phyloP scores from a whole-genome alignment of 352 stramenopile species.

The Pythium chondricola region DNA sequence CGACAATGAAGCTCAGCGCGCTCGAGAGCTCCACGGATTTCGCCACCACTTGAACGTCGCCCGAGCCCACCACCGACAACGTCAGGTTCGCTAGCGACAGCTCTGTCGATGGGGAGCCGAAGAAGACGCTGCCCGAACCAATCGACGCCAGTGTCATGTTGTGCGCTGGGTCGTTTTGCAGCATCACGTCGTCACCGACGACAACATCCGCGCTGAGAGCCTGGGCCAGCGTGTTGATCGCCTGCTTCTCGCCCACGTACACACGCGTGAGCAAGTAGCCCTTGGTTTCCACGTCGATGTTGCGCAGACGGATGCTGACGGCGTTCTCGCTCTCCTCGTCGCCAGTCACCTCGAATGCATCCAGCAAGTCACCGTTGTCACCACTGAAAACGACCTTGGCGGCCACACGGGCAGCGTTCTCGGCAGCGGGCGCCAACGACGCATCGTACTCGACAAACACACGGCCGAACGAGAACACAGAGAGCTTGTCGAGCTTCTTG shows the following conservation, averaged over 20 bases:
- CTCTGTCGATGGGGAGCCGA: neutral
- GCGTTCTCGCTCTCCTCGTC: neutral
- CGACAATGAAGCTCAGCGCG: constrained; percentile 2
- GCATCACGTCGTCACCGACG: constrained; percentile 16
- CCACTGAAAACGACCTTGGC: constrained; percentile 24
- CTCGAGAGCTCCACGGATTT: neutral
- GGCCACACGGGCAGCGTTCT: neutral
- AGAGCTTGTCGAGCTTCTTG: constrained; percentile 14
- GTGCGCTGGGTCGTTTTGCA: neutral
- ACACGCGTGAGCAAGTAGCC: constrained; percentile 26
- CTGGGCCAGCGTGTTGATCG: constrained; percentile 10
- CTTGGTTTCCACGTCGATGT: constrained; percentile 7
- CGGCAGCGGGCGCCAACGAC: constrained; percentile 4
- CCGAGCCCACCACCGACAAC: neutral
- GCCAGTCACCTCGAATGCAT: constrained; percentile 15
- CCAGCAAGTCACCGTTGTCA: constrained; percentile 13
- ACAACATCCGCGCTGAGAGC: constrained; percentile 17
- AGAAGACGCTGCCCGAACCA: neutral
- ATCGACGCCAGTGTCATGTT: neutral
- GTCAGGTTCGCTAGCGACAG: neutral
- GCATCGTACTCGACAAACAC: constrained; percentile 31
- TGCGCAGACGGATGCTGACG: constrained; percentile 2
- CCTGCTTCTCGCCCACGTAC: constrained; percentile 13
- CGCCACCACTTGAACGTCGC: constrained; percentile 5
- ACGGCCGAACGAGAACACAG: constrained; percentile 18